Base-by-base conservation (phyloP, 2,329 filamentous ascomycete genomes). In the Fusarium ambrosium region DNA sequence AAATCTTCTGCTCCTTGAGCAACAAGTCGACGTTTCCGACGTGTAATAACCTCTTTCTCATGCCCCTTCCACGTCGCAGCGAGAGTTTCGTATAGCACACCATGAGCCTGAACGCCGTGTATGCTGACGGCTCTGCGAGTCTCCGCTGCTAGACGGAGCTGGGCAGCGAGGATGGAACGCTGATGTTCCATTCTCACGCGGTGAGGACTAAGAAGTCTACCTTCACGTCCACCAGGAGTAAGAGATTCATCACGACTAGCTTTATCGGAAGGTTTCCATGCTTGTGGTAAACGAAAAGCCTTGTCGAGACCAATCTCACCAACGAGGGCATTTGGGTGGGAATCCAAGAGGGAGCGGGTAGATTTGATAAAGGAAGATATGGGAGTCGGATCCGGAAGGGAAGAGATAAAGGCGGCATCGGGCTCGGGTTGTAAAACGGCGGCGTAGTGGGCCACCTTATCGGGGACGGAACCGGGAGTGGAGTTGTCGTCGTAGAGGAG, bases 221-320 rank as follows among this genome's bases (percentile, higher is more conserved):
- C 92, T 82, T 95, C 92, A 36, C 93, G 87, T 1, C 92, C 91
- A 3, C 93, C 93, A 0, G 91, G 91, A 0, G 93, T 95, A 22
- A 93, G 82, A 53, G 61, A 62, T 9, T 74, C 70, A 60, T 82
- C 78, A 20, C 80, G 78, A n/a, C 75, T 69, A 5, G 78, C 64
- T 18, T 77, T 69, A 6, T 77, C 70, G 2, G 70, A 77, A 14
- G 87, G 80, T 3, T 86, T 83, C 89, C 87, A 91, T 18, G 87
- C 83, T 74, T 88, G 85, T 0, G 94, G 94, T 24, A 97, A 89
- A 14, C 93, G 91, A 78, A 95, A 96, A 11, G 89, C 89, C 76
- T 92, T 93, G 82, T 97, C 94, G 18, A 97, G 82, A 1, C 94
- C 94, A 32, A 95, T 88, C 82, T 97, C 94, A 20, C 94, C 94